A percentile compares a stretch with the other conserved stretches of the same genome.
phyloP scores from a whole-genome alignment of 352 stramenopile species.

The Blastocystis sp. region DNA sequence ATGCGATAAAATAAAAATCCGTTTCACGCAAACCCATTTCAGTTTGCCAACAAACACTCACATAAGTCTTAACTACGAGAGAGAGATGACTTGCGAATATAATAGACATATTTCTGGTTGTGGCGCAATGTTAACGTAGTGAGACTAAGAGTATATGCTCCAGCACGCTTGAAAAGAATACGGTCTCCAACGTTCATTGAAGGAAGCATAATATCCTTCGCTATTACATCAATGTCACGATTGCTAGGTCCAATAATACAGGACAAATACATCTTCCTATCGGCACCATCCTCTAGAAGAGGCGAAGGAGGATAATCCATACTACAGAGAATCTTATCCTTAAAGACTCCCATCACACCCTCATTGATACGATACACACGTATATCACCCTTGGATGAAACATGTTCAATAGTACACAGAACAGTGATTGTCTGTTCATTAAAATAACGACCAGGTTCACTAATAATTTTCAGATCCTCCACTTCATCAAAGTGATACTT shows the following conservation, averaged over 20 bases:
- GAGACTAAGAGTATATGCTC: constrained; percentile 45
- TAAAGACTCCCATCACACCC: constrained; percentile 53
- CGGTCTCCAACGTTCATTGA: constrained; percentile 32
- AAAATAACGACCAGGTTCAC: constrained; percentile 58
- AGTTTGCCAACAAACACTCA: not conserved
- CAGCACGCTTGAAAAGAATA: constrained; percentile 39
- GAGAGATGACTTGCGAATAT: constrained; percentile 46
- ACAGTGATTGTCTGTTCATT: constrained; percentile 38
- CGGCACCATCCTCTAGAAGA: not conserved
- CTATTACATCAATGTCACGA: not conserved
- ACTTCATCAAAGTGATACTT: constrained; percentile 6
- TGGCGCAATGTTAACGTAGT: not conserved
- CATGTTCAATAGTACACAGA: not conserved
- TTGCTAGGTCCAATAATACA: constrained; percentile 18
- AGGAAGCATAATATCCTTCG: not conserved
- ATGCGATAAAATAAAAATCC: no score
- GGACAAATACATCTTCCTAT: not conserved
- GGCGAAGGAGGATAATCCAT: not conserved
- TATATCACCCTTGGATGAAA: not conserved
- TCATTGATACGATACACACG: constrained; percentile 43
- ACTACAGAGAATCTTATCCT: constrained; percentile 17
- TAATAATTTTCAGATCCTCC: constrained; percentile 21
- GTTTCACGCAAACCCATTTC: no score
- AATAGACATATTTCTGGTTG: constrained; percentile 38
- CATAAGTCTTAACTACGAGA: not conserved